Percentiles rank a stretch among this genome's conserved stretches.
Conservation (phyloP, 2,329 filamentous ascomycete genomes). For the Aspergillus oerlinghausenensis region DNA sequence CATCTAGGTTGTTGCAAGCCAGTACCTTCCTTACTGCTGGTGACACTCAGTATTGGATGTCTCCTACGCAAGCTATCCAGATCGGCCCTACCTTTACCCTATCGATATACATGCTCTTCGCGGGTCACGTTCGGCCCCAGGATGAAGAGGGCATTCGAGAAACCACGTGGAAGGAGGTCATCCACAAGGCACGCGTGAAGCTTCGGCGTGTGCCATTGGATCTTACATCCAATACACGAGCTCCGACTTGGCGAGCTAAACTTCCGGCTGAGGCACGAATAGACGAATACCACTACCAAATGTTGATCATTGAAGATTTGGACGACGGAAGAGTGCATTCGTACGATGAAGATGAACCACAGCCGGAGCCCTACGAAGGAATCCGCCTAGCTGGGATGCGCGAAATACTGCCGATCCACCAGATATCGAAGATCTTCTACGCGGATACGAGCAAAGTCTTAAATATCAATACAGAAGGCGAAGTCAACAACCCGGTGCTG, state of each 20-base stretch:
- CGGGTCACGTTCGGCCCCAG: constrained; percentile 63
- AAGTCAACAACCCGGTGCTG: constrained; percentile 68
- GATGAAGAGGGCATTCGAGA: constrained; percentile 56
- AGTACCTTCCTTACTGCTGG: constrained; percentile 85
- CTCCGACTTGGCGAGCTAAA: constrained; percentile 13
- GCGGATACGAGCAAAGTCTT: constrained; percentile 85
- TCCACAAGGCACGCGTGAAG: constrained; percentile 85
- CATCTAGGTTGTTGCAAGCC: constrained; percentile 83
- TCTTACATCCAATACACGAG: constrained; percentile 34
- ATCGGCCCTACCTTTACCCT: constrained; percentile 82
- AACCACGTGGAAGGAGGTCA: constrained; percentile 90
- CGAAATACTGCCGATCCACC: constrained; percentile 64
- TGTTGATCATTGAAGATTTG: constrained; percentile 78
- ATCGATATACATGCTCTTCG: constrained; percentile 93
- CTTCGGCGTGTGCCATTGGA: constrained; percentile 66
- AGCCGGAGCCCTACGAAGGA: constrained; percentile 57
- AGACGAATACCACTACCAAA: constrained; percentile 71
- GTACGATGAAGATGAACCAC: constrained; percentile 56
- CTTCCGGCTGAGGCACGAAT: constrained; percentile 40
- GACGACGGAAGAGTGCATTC: constrained; percentile 66
- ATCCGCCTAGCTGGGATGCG: constrained; percentile 60
- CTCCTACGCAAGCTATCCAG: constrained; percentile 63
- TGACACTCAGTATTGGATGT: constrained; percentile 73
- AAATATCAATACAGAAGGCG: constrained; percentile 68
- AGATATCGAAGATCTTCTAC: constrained; percentile 88